Evolutionary conservation across 2,329 filamentous ascomycete species (phyloP), one percentile per base, ranked within the genome.

Genomic region (Helicocarpus griseus): DNA sequence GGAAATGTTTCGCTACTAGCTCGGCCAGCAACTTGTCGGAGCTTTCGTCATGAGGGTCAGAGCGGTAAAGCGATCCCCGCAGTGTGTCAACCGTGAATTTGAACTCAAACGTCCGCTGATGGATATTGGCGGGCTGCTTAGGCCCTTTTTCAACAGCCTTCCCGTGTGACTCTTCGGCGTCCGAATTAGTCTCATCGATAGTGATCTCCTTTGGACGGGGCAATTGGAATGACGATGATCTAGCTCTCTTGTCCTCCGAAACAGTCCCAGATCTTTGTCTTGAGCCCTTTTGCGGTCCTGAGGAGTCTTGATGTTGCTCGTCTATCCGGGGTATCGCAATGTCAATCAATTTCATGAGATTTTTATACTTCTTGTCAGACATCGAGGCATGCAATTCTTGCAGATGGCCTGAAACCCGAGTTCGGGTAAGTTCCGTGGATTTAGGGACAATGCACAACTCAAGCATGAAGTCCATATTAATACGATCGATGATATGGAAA

Each of bases 381-480:
- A 94, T 84, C 0, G 87, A 87, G 9, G 87, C 93, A 66, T 97
- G 91, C 1, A 99, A 76, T 49, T 97, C 83, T 0, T 94, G 93
- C 49, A 99, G 76, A 60, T 94, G 89, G 1, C 93, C 93, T 1
- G 89, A 94, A 31, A 99, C 82, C 54, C 88, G 86, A 59, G 96
- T 84, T 62, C 93, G 93, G 13, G 93, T 94, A 46, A 99, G 74
- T 56, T 96, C 94, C 0, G 91, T 86, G 0, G 89, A 89, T 65
- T 96, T 96, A 0, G 93, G 93, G n/a, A 98, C 75, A 59, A 99
- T 99, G 6, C 90, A 98, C 19, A 87, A 85, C 65, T 96, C 90
- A n/a, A 99, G 82, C 9, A 89, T 83, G 65, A 99, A 97, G 66
- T 97, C 88, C 60, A 99, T 87, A 59, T 95, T 98, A 73, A 98